A percentile compares a stretch with the other conserved stretches of the same genome.
These are phyloP conservation scores for Lichenothelia convexa DNA, from an alignment of 495 filamentous ascomycete genomes.

Conservation along the genomic window DNA sequence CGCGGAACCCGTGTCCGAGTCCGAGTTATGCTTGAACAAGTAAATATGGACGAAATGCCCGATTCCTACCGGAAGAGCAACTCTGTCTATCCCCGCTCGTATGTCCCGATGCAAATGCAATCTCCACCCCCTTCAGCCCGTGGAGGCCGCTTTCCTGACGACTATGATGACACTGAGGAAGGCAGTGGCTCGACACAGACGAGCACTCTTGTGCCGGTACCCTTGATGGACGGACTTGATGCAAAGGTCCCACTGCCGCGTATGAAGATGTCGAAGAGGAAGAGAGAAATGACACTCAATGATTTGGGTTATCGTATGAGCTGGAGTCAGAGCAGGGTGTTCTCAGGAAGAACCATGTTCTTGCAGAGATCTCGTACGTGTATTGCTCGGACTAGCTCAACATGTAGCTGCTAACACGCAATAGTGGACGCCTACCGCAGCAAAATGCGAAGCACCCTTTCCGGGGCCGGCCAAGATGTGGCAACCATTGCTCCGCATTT, in stretches of 20 bases:
- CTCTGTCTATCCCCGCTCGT: slow-evolving; percentile 76
- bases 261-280: slow-evolving; percentile 42
- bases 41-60: slow-evolving; percentile 83
- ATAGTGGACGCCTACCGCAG: slow-evolving; percentile 88
- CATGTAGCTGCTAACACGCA: background rate
- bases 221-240: slow-evolving; percentile 53
- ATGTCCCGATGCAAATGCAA: slow-evolving; percentile 75
- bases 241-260: slow-evolving; percentile 53
- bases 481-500: slow-evolving; percentile 59
- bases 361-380: slow-evolving; percentile 83
- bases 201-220: slow-evolving; percentile 46
- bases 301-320: slow-evolving; percentile 88
- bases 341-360: slow-evolving; percentile 69
- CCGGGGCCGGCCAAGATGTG: slow-evolving; percentile 53
- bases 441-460: slow-evolving; percentile 71
- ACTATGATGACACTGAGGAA: slow-evolving; percentile 31
- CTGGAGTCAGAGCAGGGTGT: slow-evolving; percentile 82
- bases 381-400: slow-evolving; percentile 25
- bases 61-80: slow-evolving; percentile 81
- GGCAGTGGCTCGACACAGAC: slow-evolving; percentile 23
- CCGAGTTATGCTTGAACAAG: slow-evolving; percentile 67
- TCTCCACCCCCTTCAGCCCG: slow-evolving; percentile 47
- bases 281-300: slow-evolving; percentile 71
- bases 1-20: slow-evolving; percentile 64
- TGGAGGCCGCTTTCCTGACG: slow-evolving; percentile 47